phyloP scores from a whole-genome alignment of 2,329 filamentous ascomycete genomes.

The Phaeosphaeria sp. region DNA sequence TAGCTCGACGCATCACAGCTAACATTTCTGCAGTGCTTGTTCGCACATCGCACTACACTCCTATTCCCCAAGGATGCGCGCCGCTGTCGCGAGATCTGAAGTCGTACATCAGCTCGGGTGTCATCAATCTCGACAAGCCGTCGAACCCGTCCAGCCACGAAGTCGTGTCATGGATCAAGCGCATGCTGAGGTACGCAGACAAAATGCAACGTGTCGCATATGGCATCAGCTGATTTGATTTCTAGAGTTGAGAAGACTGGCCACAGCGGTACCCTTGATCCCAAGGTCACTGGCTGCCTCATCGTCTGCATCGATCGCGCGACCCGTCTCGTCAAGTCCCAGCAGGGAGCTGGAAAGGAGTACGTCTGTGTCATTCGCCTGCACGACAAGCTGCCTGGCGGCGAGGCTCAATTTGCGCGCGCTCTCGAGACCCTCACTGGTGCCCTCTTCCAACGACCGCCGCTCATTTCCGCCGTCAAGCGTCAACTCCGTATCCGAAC shows the following conservation, averaged over 20 bases:
- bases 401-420: conserved; percentile 89
- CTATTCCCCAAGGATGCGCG: conserved; percentile 90
- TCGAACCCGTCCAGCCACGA: conserved; percentile 98
- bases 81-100: conserved; percentile 94
- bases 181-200: conserved; percentile 77
- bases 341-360: conserved; percentile 98
- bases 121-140: conserved; percentile 98
- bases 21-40: conserved; percentile 71
- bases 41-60: conserved; percentile 94
- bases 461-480: conserved; percentile 98
- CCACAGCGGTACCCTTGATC: conserved; percentile 97
- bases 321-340: conserved; percentile 96
- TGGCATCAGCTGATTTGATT: conserved; percentile 17
- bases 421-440: conserved; percentile 96
- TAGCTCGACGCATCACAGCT: conserved; percentile 29
- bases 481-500: conserved; percentile 97
- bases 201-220: neutral
- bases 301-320: conserved; percentile 97
- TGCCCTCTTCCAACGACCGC: conserved; percentile 95
- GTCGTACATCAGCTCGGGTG: conserved; percentile 94
- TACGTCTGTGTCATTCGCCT: conserved; percentile 95
- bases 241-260: conserved; percentile 89
- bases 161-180: conserved; percentile 99
- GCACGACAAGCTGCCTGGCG: conserved; percentile 93
- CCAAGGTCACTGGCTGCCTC: conserved; percentile 95